Evolutionary conservation across 1,139 yeast species (phyloP), one percentile per base, ranked within the genome.

Genomic region (Saccharomyces hybrid): DNA sequence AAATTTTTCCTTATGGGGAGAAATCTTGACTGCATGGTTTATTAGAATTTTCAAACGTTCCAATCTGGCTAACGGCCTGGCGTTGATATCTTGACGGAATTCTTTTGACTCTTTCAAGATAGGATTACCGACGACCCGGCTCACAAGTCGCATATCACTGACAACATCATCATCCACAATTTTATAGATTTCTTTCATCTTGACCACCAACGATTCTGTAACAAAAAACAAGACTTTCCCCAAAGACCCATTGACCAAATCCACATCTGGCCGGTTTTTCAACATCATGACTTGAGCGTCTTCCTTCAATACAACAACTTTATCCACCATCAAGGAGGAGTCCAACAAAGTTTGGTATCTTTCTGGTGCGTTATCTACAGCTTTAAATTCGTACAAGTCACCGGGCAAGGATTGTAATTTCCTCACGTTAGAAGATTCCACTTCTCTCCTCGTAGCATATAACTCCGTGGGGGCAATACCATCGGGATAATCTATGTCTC

Each of bases 241-340:
- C 51, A 93, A 74, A 0, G 97, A 82, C 0, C 99, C 99, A 70
- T 93, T 93, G 24, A 95, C 98, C 48, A 93, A 75, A 29, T 64
- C 66, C 0, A 86, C 80, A 49, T 85, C 93, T 63, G 90, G 97
- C 55, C 84, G 78, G 67, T 93, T 95, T 68, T 91, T 93, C 59
- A 93, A 77, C 78, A 95, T 84, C 97, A 93, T 91, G 0, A 93
- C 99, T 70, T 93, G 99, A 0, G 97, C 95, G 53, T 88, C 88
- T 54, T 79, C 81, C 64, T 90, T 91, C 63, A 93, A 74, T 1
- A 74, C 75, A 14, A 93, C 70, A n/a, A 69, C 68, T 50, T 76
- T 75, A 4, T 86, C 87, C 5, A 95, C 95, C 75, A 91, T 78
- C 19, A 68, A 62, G 50, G 88, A 81, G 57, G 82, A 80, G 21